phyloP scores from a whole-genome alignment of 2,329 filamentous ascomycete genomes.

The Epichloe sibirici region DNA sequence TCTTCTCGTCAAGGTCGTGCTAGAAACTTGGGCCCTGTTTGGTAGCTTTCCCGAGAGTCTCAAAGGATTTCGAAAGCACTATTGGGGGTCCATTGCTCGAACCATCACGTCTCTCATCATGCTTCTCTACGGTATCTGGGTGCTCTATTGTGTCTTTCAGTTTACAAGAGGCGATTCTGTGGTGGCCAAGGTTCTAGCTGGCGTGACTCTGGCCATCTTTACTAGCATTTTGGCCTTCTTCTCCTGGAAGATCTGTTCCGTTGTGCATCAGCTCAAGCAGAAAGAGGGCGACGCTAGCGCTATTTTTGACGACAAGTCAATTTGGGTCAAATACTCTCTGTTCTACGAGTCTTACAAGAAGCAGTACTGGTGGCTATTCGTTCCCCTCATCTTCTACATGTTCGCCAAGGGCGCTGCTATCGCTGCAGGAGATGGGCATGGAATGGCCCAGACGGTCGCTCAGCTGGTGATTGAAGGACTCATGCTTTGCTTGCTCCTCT shows the following conservation, averaged over 20 bases:
- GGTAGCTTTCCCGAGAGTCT: slow-evolving; percentile 73
- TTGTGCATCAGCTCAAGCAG: slow-evolving; percentile 62
- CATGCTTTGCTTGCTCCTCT: slow-evolving; percentile 69
- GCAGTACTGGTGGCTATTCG: slow-evolving; percentile 93
- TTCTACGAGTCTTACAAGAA: slow-evolving; percentile 96
- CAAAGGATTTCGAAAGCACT: slow-evolving; percentile 80
- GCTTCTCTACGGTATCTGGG: slow-evolving; percentile 88
- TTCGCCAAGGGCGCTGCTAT: slow-evolving; percentile 80
- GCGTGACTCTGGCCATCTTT: slow-evolving; percentile 67
- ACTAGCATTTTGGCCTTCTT: slow-evolving; percentile 75
- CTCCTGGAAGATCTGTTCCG: slow-evolving; percentile 67
- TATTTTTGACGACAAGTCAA: slow-evolving; percentile 79
- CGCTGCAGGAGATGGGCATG: slow-evolving; percentile 74
- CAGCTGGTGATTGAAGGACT: slow-evolving; percentile 72
- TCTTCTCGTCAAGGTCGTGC: slow-evolving; percentile 77
- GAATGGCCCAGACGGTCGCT: slow-evolving; percentile 65
- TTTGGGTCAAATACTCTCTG: slow-evolving; percentile 90
- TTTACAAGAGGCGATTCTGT: slow-evolving; percentile 90
- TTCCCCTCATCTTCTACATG: slow-evolving; percentile 81
- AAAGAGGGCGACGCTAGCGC: slow-evolving; percentile 58
- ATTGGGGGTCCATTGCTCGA: slow-evolving; percentile 86
- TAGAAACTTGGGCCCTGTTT: slow-evolving; percentile 86
- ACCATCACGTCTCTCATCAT: slow-evolving; percentile 84
- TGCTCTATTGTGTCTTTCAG: slow-evolving; percentile 90
- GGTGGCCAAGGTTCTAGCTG: slow-evolving; percentile 78